Base-by-base conservation (phyloP, 192 early-diverging fungal genomes). In the Chytriomyces sp. region DNA sequence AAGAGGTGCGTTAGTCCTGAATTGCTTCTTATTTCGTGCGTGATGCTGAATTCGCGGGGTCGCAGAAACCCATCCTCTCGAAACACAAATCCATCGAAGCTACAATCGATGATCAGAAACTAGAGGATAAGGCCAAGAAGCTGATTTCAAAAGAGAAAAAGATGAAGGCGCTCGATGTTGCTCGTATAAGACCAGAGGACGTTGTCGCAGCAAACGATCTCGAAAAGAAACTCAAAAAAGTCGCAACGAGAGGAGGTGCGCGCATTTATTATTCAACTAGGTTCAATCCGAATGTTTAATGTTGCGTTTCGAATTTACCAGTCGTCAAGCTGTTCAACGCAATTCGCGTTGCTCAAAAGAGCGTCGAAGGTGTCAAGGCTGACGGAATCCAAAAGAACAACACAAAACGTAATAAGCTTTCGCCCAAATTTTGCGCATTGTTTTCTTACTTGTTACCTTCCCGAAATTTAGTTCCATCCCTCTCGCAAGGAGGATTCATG, bases 251-350 rank as follows among this genome's bases (percentile, higher is more conserved):
- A 67, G 97, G 97, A 80, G 96, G 92, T 92, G 85, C 68, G 82
- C 64, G 35, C 28, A 48, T 79, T 7, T 79, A 16, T 45, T 63
- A 45, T 47, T 11, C 7, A 44, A 65, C 60, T 67, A 45, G 67
- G 35, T 10, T 78, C 5, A 77, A 5, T 77, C 18, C 0, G 26
- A 76, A 11, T 26, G 35, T 50, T 23, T 69, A 57, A 26, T 46
- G 45, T 69, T 3, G 70, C 59, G 35, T 82, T 60, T 73, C 8
- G 75, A 66, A 9, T 50, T 62, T 50, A 10, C 24, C 64, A 94
- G 93, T 98, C 35, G 94, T 98, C 65, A 91, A 94, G 80, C 85
- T 98, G 60, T 98, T 98, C 79, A 98, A 98, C 81, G 96, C 95
- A 20, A 93, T 98, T 67, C 88, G 91, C 77, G 91, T 86, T 6